These are phyloP conservation scores for Cornus kousa DNA, from an alignment of 148 eudicot genomes.

Conservation along the genomic window DNA sequence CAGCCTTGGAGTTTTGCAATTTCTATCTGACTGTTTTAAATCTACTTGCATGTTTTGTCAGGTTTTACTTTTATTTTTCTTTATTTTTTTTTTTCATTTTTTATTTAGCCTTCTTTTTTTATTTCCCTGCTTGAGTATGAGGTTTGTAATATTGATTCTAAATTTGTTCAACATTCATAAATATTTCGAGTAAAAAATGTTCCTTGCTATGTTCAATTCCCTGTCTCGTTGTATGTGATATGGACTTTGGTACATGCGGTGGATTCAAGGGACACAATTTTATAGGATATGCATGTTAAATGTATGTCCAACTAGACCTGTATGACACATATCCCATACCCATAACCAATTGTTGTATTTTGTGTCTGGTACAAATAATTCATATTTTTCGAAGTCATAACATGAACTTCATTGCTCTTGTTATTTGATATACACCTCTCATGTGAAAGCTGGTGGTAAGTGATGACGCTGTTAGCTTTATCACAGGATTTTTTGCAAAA, in stretches of 20 bases:
- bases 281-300: too few relatives aligned
- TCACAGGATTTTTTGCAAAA: neutral
- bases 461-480: slow-evolving; percentile 36
- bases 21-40: neutral
- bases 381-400: too few relatives aligned
- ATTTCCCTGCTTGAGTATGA: neutral
- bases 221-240: neutral
- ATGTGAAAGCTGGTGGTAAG: neutral
- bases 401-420: slow-evolving; percentile 14
- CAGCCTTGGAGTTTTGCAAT: neutral
- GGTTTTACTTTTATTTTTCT: neutral
- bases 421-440: neutral
- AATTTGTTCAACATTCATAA: neutral
- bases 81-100: too few relatives aligned
- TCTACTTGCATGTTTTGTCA: neutral
- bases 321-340: too few relatives aligned
- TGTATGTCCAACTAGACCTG: too few relatives aligned
- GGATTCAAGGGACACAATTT: too few relatives aligned
- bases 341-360: too few relatives aligned
- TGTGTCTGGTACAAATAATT: too few relatives aligned
- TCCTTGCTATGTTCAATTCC: neutral
- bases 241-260: too few relatives aligned
- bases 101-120: too few relatives aligned
- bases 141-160: neutral
- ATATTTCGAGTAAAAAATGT: too few relatives aligned